Evolutionary conservation across 1,284 basidiomycete genomes (phyloP).

Genomic region (Phlebopus sp.): DNA sequence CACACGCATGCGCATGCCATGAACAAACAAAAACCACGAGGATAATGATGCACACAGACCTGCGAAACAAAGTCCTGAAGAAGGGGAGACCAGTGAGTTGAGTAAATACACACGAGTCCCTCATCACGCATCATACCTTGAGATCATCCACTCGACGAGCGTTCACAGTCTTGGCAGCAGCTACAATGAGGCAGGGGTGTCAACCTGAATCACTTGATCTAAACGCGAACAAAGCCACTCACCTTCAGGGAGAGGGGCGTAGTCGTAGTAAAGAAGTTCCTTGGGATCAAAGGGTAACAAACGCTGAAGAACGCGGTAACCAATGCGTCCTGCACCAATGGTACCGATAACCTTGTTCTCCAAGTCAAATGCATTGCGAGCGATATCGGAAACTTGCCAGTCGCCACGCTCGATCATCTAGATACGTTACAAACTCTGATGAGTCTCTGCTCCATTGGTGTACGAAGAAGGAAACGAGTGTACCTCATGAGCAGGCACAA

Average conservation of each 20-base stretch:
- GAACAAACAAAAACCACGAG: background rate
- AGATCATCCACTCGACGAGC: constrained; percentile 80
- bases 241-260: constrained; percentile 76
- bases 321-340: constrained; percentile 85
- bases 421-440: constrained; percentile 7
- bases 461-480: background rate
- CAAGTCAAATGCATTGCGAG: constrained; percentile 82
- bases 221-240: constrained; percentile 4
- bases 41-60: constrained; percentile 45
- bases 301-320: constrained; percentile 88
- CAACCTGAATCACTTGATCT: background rate
- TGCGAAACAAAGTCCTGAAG: constrained; percentile 20
- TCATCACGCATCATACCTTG: constrained; percentile 41
- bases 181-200: constrained; percentile 29
- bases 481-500: constrained; percentile 59
- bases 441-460: background rate
- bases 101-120: no score
- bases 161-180: constrained; percentile 68
- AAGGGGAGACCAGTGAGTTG: no score
- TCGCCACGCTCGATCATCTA: constrained; percentile 82
- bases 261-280: constrained; percentile 93
- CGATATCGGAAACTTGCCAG: constrained; percentile 83
- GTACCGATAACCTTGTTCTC: constrained; percentile 92
- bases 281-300: constrained; percentile 87
- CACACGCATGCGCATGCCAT: no score